phyloP scores from a whole-genome alignment of 1,139 yeast species.

The Suhomyces maxii region DNA sequence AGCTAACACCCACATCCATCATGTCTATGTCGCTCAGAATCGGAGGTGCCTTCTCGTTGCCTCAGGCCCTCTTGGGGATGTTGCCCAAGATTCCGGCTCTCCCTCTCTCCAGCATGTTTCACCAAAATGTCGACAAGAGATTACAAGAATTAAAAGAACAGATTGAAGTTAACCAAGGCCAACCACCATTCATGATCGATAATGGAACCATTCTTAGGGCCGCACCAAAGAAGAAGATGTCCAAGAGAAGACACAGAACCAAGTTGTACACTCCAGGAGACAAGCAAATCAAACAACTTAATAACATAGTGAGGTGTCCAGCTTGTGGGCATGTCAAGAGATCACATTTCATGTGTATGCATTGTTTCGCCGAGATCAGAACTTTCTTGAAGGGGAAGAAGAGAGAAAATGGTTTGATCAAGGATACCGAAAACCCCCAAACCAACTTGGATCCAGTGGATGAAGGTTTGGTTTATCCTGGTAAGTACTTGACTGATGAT shows the following conservation, averaged over 20 bases:
- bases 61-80: constrained; percentile 17
- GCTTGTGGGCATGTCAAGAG: constrained; percentile 93
- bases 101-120: constrained; percentile 11
- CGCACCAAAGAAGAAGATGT: constrained; percentile 90
- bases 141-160: constrained; percentile 34
- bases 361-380: constrained; percentile 82
- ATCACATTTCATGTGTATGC: constrained; percentile 89
- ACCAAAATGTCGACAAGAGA: constrained; percentile 21
- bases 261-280: constrained; percentile 80
- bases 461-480: constrained; percentile 72
- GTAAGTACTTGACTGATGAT: constrained; percentile 53
- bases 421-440: constrained; percentile 40
- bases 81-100: constrained; percentile 28
- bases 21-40: constrained; percentile 30
- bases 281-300: constrained; percentile 74
- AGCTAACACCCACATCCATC: not conserved
- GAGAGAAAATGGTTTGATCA: constrained; percentile 23
- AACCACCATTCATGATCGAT: constrained; percentile 43
- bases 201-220: constrained; percentile 73
- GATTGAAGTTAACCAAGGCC: constrained; percentile 27
- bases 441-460: constrained; percentile 63
- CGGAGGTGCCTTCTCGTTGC: constrained; percentile 12
- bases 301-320: constrained; percentile 85
- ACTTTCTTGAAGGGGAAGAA: constrained; percentile 62
- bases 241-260: constrained; percentile 82